Percentiles rank a stretch among this genome's conserved stretches.
These are phyloP conservation scores for Phytophthora megakarya DNA, from an alignment of 352 stramenopile species.

Conservation along the genomic window DNA sequence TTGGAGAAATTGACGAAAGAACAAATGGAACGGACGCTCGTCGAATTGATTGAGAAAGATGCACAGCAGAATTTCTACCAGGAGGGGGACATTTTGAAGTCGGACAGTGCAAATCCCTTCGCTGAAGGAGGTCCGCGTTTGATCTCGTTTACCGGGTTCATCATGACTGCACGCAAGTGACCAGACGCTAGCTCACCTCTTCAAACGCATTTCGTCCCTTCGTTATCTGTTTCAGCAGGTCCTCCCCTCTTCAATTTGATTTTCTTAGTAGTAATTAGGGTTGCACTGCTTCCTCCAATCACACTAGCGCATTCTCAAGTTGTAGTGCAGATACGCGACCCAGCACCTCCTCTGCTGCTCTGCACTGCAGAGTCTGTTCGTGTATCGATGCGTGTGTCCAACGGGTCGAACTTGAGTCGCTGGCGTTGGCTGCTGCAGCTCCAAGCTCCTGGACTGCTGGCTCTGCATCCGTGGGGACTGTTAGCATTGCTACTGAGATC, in stretches of 20 bases:
- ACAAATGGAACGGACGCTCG: conserved; percentile 25
- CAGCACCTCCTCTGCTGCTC: no score
- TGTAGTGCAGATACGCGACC: conserved; percentile 17
- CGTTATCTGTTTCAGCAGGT: not conserved
- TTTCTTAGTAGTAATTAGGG: not conserved
- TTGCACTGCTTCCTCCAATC: not conserved
- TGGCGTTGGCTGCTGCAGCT: conserved; percentile 37
- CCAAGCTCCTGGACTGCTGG: conserved; percentile 24
- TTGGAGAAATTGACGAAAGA: conserved; percentile 34
- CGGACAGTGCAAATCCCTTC: conserved; percentile 11
- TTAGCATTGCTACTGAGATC: conserved; percentile 58
- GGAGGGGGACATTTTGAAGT: not conserved
- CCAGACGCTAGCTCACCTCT: no score
- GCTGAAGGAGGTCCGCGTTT: conserved; percentile 24
- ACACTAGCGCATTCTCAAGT: not conserved
- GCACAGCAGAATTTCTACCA: conserved; percentile 29
- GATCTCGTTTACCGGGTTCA: conserved; percentile 35
- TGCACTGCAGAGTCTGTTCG: no score
- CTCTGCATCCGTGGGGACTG: conserved; percentile 64
- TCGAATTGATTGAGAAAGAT: conserved; percentile 29
- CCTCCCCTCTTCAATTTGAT: not conserved
- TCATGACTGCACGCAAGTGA: conserved; percentile 39
- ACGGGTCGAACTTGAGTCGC: not conserved
- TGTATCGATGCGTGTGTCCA: conserved; percentile 18
- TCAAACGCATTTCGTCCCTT: not conserved